Conservation (phyloP, 495 filamentous ascomycete species). For the Aspergillus kassunensis region DNA sequence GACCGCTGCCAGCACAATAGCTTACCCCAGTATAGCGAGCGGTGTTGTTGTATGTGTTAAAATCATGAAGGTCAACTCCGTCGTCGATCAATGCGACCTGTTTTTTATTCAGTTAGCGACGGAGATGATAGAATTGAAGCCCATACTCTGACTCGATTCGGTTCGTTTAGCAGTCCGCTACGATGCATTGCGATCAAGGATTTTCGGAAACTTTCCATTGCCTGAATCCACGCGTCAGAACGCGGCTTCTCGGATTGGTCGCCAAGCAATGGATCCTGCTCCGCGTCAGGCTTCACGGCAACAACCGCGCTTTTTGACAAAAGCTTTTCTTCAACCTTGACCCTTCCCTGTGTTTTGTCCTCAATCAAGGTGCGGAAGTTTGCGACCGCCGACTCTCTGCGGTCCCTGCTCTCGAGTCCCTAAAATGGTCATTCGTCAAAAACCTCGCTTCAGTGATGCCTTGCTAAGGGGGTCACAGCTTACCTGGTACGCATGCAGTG, state of each 20-base stretch:
- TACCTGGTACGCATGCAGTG: slow-evolving; percentile 2
- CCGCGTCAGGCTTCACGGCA: not conserved
- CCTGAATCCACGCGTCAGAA: slow-evolving; percentile 1
- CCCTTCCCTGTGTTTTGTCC: not conserved
- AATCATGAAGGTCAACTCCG: slow-evolving; percentile 1
- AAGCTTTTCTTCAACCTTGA: not conserved
- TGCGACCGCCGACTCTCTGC: not conserved
- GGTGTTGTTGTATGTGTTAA: not conserved
- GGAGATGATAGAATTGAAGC: no score
- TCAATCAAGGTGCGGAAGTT: not conserved
- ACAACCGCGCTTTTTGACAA: not conserved
- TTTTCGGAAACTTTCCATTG: not conserved
- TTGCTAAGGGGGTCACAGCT: not conserved
- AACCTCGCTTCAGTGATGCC: no score
- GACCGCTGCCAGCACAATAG: not conserved
- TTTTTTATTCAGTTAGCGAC: not conserved
- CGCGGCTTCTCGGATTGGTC: not conserved
- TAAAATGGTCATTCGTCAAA: not conserved
- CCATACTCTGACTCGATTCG: not conserved
- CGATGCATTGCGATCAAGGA: not conserved
- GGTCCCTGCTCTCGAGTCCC: not conserved
- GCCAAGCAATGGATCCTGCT: not conserved
- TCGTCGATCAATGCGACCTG: not conserved
- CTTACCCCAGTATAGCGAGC: not conserved
- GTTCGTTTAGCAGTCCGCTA: not conserved